phyloP scores from a whole-genome alignment of 2,329 filamentous ascomycete genomes.

The Paecilomyces sp. region DNA sequence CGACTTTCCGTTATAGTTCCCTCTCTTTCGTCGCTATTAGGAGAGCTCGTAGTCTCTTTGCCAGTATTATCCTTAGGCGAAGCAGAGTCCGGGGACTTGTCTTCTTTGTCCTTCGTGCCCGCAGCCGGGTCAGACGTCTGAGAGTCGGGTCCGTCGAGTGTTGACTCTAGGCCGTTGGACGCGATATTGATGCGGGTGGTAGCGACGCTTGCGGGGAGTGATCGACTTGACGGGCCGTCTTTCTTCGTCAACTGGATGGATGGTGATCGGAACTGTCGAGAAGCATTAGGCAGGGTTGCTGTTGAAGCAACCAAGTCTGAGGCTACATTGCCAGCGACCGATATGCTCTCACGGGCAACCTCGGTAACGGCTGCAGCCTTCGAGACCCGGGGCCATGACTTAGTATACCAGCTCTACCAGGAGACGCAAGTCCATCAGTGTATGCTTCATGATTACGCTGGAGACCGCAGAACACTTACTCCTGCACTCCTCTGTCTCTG shows the following conservation, averaged over 20 bases:
- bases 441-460: neutral
- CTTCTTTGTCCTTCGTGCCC: conserved; percentile 14
- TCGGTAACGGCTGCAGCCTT: conserved; percentile 44
- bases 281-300: conserved; percentile 16
- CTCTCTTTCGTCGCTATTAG: neutral
- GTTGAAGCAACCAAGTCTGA: conserved; percentile 27
- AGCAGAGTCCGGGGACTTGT: conserved; percentile 9
- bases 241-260: conserved; percentile 38
- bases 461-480: conserved; percentile 17
- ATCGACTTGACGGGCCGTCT: conserved; percentile 33
- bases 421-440: neutral
- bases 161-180: conserved; percentile 31
- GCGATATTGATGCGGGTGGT: conserved; percentile 41
- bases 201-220: conserved; percentile 37
- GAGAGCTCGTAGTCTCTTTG: conserved; percentile 1
- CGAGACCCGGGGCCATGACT: conserved; percentile 37
- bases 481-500: conserved; percentile 17
- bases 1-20: neutral
- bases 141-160: conserved; percentile 16
- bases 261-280: conserved; percentile 22
- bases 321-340: conserved; percentile 31
- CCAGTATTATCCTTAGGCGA: conserved; percentile 7
- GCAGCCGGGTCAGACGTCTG: conserved; percentile 5
- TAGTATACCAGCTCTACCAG: conserved; percentile 37
- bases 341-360: conserved; percentile 44